phyloP scores from a whole-genome alignment of 768 basidiomycete species.

The Russula lepida region DNA sequence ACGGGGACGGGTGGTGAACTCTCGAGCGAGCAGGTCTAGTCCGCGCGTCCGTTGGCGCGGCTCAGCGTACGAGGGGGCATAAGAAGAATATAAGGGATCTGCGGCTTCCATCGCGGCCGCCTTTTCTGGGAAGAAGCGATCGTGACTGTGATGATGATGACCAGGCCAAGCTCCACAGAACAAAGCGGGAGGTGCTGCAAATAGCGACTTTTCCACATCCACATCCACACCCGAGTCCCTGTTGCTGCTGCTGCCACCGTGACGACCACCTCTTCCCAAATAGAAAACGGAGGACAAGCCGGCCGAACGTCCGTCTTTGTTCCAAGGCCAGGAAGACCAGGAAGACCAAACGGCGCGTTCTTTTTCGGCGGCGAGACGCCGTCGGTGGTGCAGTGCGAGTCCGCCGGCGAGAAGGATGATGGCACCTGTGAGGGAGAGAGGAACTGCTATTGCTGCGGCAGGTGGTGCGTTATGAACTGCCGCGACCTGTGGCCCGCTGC shows the following conservation, averaged over 20 bases:
- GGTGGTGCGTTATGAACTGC: constrained; percentile 24
- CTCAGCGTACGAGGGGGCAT: background rate
- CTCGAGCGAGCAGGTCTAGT: background rate
- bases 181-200: constrained; percentile 1
- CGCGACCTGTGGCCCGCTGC: constrained; percentile 19
- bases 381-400: constrained; percentile 25
- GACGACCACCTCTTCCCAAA: background rate
- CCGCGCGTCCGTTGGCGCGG: constrained; percentile 5
- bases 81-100: background rate
- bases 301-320: background rate
- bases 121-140: background rate
- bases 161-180: background rate
- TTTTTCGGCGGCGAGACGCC: constrained; percentile 20
- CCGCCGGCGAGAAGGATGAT: constrained; percentile 26
- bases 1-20: background rate
- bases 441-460: constrained; percentile 29
- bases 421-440: constrained; percentile 27
- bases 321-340: background rate
- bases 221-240: too few relatives aligned
- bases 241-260: background rate
- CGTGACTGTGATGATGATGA: background rate
- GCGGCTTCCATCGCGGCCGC: background rate
- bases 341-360: constrained; percentile 7
- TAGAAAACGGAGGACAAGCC: background rate
- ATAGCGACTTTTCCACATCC: constrained; percentile 19